phyloP scores from a whole-genome alignment of 2,329 filamentous ascomycete species.

The Sphaerulina populicola region DNA sequence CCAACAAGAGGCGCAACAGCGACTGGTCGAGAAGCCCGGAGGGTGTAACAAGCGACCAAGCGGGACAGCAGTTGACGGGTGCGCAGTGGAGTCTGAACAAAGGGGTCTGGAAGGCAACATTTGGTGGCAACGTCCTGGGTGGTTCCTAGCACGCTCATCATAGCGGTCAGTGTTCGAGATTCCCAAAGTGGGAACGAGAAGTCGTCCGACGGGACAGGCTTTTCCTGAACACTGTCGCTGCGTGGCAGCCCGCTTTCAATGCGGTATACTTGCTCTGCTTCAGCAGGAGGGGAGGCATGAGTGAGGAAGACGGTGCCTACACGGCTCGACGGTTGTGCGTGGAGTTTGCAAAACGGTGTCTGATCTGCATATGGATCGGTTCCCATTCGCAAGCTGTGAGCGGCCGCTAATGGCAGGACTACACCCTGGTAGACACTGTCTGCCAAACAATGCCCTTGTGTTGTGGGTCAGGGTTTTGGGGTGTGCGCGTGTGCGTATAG shows the following conservation, averaged over 20 bases:
- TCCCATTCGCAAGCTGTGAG: constrained; percentile 3
- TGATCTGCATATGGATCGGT: background rate
- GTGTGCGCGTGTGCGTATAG: too few relatives aligned
- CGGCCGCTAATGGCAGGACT: constrained; percentile 5
- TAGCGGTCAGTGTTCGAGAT: background rate
- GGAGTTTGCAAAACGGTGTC: background rate
- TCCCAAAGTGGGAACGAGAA: background rate
- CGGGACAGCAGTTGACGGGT: background rate
- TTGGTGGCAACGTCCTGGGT: constrained; percentile 1
- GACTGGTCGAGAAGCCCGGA: background rate
- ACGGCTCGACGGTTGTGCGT: background rate
- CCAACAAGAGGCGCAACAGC: background rate
- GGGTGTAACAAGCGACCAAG: background rate
- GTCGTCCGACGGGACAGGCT: background rate
- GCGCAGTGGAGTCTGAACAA: background rate
- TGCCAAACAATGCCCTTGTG: background rate
- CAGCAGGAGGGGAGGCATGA: too few relatives aligned
- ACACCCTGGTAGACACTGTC: background rate
- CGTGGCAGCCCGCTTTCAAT: background rate
- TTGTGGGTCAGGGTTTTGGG: background rate
- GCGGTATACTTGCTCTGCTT: background rate
- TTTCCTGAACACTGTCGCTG: background rate
- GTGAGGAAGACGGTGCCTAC: background rate
- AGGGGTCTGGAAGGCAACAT: background rate
- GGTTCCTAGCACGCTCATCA: background rate